These are phyloP conservation scores for Serendipita sp. DNA, from an alignment of 768 basidiomycete genomes.

Conservation along the genomic window DNA sequence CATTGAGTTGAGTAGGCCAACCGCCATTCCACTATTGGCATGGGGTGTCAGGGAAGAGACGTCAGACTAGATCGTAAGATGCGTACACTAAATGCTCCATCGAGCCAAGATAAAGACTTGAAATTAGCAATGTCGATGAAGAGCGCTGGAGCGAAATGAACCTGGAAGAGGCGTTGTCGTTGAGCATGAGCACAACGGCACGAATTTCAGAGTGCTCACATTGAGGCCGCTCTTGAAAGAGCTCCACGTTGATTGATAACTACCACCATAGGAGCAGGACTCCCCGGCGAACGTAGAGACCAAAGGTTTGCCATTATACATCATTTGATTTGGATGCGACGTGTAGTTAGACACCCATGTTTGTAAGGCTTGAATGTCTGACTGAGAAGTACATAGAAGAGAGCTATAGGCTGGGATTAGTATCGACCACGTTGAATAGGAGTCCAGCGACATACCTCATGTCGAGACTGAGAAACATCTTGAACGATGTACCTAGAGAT, in stretches of 20 bases:
- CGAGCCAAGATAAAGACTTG: conserved; percentile 21
- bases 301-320: conserved; percentile 36
- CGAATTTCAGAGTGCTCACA: background rate
- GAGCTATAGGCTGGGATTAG: conserved; percentile 15
- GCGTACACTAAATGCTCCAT: conserved; percentile 45
- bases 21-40: conserved; percentile 51
- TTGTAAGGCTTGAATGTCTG: conserved; percentile 36
- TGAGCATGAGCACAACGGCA: background rate
- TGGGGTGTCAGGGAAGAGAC: background rate
- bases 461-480: conserved; percentile 63
- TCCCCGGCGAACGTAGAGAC: conserved; percentile 64
- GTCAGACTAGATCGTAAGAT: background rate
- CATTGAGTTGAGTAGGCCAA: conserved; percentile 34
- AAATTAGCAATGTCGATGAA: conserved; percentile 34
- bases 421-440: conserved; percentile 29
- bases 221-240: background rate
- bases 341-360: conserved; percentile 37
- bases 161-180: conserved; percentile 12
- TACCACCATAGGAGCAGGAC: conserved; percentile 42
- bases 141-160: conserved; percentile 56
- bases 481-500: conserved; percentile 29
- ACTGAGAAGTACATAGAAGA: conserved; percentile 33
- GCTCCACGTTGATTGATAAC: background rate
- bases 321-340: conserved; percentile 42
- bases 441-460: conserved; percentile 18